These are phyloP conservation scores for Cenchrus fungigraminus DNA, from an alignment of 176 grass and related monocot species.

Conservation along the genomic window DNA sequence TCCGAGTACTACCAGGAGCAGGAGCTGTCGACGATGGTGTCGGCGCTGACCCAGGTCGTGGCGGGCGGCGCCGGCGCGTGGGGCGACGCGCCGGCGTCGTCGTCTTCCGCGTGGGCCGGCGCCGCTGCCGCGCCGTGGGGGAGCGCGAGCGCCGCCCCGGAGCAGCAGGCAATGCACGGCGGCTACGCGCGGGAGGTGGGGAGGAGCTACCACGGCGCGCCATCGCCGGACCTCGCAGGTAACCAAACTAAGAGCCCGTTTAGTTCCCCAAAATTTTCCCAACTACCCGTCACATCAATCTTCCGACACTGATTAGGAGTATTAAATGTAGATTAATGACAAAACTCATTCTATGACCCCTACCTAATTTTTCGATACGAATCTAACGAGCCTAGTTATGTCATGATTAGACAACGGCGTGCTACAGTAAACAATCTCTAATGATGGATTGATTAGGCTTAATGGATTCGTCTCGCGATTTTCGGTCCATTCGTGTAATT, in stretches of 20 bases:
- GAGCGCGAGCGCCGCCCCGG: neutral
- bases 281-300: no score
- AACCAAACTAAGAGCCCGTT: neutral
- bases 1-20: conserved; percentile 52
- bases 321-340: no score
- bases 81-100: neutral
- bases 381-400: no score
- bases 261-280: no score
- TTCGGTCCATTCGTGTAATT: no score
- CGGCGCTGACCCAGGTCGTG: conserved; percentile 71
- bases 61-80: conserved; percentile 22
- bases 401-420: no score
- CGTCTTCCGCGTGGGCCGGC: neutral
- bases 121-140: neutral
- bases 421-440: no score
- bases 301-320: no score
- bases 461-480: no score
- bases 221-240: conserved; percentile 55
- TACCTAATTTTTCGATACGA: no score
- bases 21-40: conserved; percentile 79
- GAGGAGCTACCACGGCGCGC: conserved; percentile 22
- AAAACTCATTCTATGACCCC: no score
- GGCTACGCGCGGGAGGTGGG: conserved; percentile 38
- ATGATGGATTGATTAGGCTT: no score
- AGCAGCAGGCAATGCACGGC: conserved; percentile 47